Base-by-base conservation (phyloP, 2,329 filamentous ascomycete species). In the Ceratocystis cubensis region DNA sequence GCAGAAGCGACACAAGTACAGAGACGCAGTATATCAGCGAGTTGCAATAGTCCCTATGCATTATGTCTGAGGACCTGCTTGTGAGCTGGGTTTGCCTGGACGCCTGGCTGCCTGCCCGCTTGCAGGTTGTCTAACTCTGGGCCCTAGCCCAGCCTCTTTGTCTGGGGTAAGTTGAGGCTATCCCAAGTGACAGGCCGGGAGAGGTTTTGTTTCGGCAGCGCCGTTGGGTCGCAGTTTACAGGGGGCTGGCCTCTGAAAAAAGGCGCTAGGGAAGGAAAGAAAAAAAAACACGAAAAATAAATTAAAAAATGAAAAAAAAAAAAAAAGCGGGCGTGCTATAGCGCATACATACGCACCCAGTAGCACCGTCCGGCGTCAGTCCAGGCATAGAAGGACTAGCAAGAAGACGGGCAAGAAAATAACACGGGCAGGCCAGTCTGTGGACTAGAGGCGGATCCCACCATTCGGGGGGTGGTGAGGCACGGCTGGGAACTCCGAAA, bases 401-500 rank as follows among this genome's bases (percentile, higher is more conserved):
- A 30, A 56, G 20, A 56, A 25, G 20, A 56, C 22, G 50, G 7
- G 7, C 50, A 56, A 28, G 50, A 56, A 56, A 56, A 56, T 56
- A 56, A 28, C 6, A 56, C 50, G 50, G 50, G 20, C 53, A 28
- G 28, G 7, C 3, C 10, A 15, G 28, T 15, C 25, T 17, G 10
- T 22, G 46, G 17, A 8, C 22, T 7, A 20, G 46, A 25, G 22
- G 46, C n/a, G 46, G 10, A 20, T 50, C 7, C n/a, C 22, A 17
- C 3, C 8, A 13, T 41, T 41, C 37, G 46, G n/a, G n/a, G 28
- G n/a, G 7, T 8, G n/a, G n/a, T 10, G 22, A n/a, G 22, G 53
- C 53, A n/a, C 53, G 53, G 53, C 10, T 57, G 53, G 53, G 53
- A 57, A 57, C 53, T 57, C 53, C 53, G 53, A 56, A 28, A 20